phyloP scores from a whole-genome alignment of 345 rosid genomes.

The Corymbia maculata region DNA sequence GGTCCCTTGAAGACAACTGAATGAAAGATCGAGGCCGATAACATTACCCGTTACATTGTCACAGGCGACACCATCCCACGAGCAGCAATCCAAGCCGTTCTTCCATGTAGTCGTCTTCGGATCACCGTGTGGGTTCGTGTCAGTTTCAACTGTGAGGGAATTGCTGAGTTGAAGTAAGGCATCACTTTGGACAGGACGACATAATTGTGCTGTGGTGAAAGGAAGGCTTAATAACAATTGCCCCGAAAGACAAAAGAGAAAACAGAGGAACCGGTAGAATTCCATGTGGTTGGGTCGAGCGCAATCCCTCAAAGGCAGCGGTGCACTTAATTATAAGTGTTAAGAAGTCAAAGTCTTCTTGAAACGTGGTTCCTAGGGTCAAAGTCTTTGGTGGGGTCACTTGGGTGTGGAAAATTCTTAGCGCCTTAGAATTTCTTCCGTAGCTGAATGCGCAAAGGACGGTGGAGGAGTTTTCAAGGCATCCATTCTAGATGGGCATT shows the following conservation, averaged over 20 bases:
- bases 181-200: neutral
- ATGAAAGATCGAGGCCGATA: neutral
- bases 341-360: neutral
- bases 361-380: neutral
- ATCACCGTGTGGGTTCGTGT: neutral
- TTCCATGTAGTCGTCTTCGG: neutral
- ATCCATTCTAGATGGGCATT: neutral
- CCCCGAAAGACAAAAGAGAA: neutral
- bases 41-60: neutral
- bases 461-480: neutral
- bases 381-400: neutral
- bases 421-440: neutral
- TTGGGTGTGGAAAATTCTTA: neutral
- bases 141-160: neutral
- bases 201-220: neutral
- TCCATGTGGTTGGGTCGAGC: neutral
- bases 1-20: neutral
- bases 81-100: neutral
- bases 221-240: neutral
- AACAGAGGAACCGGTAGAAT: neutral
- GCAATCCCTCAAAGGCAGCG: neutral
- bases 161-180: neutral
- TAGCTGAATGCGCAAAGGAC: rapidly evolving
- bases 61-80: neutral
- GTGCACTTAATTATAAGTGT: neutral